These are phyloP conservation scores for Haplosporangium sp. DNA, from an alignment of 371 early-diverging fungal species.

Conservation along the genomic window DNA sequence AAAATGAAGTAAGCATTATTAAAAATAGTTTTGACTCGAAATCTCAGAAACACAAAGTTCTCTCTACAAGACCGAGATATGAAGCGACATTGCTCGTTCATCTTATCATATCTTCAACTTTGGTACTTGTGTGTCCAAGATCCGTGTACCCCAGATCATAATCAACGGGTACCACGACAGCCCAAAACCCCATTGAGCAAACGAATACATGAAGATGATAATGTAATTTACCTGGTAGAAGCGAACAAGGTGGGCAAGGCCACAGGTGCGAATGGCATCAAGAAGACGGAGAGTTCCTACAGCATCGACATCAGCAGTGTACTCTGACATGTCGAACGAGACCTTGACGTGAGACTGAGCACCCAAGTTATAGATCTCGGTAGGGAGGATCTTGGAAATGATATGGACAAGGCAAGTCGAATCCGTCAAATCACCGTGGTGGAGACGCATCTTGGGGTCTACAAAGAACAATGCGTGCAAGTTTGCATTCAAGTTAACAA, in stretches of 20 bases:
- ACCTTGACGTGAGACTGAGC: slow-evolving; percentile 87
- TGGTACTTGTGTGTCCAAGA: no score
- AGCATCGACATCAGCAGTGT: slow-evolving; percentile 88
- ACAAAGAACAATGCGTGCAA: not conserved
- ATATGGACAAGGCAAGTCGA: slow-evolving; percentile 84
- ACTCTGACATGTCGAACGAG: slow-evolving; percentile 91
- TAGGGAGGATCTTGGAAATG: slow-evolving; percentile 78
- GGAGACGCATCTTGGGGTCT: slow-evolving; percentile 82
- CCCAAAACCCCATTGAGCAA: slow-evolving; percentile 15
- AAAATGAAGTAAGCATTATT: not conserved
- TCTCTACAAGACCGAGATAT: no score
- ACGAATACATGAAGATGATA: no score
- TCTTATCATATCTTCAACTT: no score
- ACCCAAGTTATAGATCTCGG: slow-evolving; percentile 82
- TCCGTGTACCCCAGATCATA: no score
- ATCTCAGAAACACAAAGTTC: no score
- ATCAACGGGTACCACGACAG: no score
- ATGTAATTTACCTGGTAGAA: slow-evolving; percentile 78
- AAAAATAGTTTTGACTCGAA: no score
- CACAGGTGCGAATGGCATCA: slow-evolving; percentile 84
- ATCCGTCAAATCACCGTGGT: slow-evolving; percentile 89
- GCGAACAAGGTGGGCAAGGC: slow-evolving; percentile 72
- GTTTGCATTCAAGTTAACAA: not conserved
- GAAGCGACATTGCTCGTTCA: no score
- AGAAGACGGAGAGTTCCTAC: slow-evolving; percentile 84